Evolutionary conservation across 1,139 yeast species (phyloP), one percentile per base, ranked within the genome.

Genomic region (Ogataea hybrid): DNA sequence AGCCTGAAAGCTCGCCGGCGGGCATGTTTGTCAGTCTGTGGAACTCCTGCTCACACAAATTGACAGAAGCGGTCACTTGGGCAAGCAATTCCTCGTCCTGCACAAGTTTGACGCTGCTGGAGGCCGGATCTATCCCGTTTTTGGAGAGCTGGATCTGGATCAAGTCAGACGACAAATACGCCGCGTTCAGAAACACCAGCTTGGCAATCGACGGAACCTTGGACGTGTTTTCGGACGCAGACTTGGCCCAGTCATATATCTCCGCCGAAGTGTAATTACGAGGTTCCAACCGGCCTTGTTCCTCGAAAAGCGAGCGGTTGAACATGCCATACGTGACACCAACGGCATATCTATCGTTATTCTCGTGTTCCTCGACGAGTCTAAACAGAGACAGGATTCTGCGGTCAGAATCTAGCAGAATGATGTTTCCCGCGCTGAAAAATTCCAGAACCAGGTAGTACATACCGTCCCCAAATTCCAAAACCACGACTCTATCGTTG

Each of bases 351-450:
- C 71, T 65, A 21, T 71, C 78, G 48, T 75, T 74, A 39, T 78
- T 75, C 34, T 79, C 82, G 56, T 81, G 79, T 44, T 85, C 95
- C 33, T 77, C 77, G 2, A 88, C 96, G 28, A 83, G 69, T 63
- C 97, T 77, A 61, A 84, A 90, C 27, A 90, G 67, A 0, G 94
- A 72, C 55, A 89, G 56, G 37, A 89, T 89, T 57, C 76, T 81
- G 51, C 70, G 65, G 23, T 82, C 73, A 28, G 79, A 75, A 59
- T 90, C 95, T 50, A 90, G 69, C 18, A 92, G 69, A 23, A 92
- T 68, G 46, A 92, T 78, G 58, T 92, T 92, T 28, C 98, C 98
- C 2, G 96, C 96, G 58, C 96, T 87, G 67, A 89, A 90, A 55
- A 92, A 90, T 59, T 92, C 98, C 47, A 92, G 65, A 0, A 87